Base-by-base conservation (phyloP, 768 basidiomycete genomes). In the Boletus insuetus region DNA sequence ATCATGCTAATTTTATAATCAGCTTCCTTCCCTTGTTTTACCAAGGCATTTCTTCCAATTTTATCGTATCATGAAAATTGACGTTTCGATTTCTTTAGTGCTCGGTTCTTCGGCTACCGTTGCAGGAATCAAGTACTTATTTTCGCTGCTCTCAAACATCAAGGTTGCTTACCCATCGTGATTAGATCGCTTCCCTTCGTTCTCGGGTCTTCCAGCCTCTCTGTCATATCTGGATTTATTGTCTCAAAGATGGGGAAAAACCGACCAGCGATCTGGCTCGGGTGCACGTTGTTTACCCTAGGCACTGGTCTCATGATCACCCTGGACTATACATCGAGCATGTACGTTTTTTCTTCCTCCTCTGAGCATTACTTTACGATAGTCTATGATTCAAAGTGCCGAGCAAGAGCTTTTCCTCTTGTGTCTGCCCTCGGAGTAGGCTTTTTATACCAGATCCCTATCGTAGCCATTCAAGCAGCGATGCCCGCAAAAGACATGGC, bases 401-500 rank as follows among this genome's bases (percentile, higher is more conserved):
- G 73, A 78, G 62, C 81, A 87, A 66, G 81, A 79, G 11, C 44
- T 91, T 6, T 77, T 60, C 84, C 85, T 4, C 68, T 91, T 17
- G 67, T 91, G 24, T 77, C 86, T 14, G 80, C 85, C 6, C 42
- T 85, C 14, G 88, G 88, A 0, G 64, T 82, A 13, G 89, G 88
- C 1, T 79, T 77, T 61, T 69, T 91, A 41, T 86, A 88, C 76
- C 81, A 29, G 9, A 29, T 29, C 2, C 88, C 87, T 1, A 70
- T 90, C 14, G 86, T 90, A 55, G 86, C 77, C 12, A 69, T 93
- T 19, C 91, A 94, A 69, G 87, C 89, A 10, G 85, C 90, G 0
- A 94, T 94, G 90, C 91, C 91, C 4, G 66, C 87, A 31, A 84
- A 83, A 58, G 89, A 92, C 58, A 91, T 93, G 89, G 89, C 91